Conservation (phyloP, 176 grass and related monocot species). For the Puya raimondii region DNA sequence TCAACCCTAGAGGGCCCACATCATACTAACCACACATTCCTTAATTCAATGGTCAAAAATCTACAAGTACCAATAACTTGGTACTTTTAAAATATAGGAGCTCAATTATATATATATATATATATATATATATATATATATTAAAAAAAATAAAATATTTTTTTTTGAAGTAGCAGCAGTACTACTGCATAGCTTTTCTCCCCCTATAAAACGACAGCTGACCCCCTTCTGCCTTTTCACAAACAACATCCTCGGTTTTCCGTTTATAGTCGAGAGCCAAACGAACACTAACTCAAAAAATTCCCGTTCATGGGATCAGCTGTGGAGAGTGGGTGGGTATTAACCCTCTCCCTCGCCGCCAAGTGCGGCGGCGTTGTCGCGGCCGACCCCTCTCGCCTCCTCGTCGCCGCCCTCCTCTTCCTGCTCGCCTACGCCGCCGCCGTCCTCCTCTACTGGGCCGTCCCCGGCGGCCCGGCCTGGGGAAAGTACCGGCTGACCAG, state of each 20-base stretch:
- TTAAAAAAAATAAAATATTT: no score
- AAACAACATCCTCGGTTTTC: not conserved
- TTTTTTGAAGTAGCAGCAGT: no score
- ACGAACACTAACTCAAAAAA: not conserved
- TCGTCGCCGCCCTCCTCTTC: slow-evolving; percentile 4
- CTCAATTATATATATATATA: no score
- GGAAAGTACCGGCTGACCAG: slow-evolving; percentile 42
- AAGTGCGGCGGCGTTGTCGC: slow-evolving; percentile 32
- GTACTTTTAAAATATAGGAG: no score
- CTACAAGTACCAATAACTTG: no score
- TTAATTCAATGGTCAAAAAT: no score
- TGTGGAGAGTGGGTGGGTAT: slow-evolving; percentile 34
- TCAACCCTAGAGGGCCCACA: no score
- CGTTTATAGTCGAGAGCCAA: not conserved
- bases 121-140: no score
- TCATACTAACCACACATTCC: no score
- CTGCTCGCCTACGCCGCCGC: slow-evolving; percentile 8
- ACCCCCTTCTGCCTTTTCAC: slow-evolving; percentile 9
- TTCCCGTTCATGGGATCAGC: slow-evolving; percentile 20
- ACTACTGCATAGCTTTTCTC: not conserved
- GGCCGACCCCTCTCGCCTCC: slow-evolving; percentile 20
- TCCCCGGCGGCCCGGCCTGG: slow-evolving; percentile 66
- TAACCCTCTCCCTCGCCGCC: slow-evolving; percentile 46
- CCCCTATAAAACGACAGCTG: slow-evolving; percentile 35
- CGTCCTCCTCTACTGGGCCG: slow-evolving; percentile 51